A percentile compares a stretch with the other conserved stretches of the same genome.
phyloP scores from a whole-genome alignment of 2,329 filamentous ascomycete genomes.

The Huntiella decipiens region DNA sequence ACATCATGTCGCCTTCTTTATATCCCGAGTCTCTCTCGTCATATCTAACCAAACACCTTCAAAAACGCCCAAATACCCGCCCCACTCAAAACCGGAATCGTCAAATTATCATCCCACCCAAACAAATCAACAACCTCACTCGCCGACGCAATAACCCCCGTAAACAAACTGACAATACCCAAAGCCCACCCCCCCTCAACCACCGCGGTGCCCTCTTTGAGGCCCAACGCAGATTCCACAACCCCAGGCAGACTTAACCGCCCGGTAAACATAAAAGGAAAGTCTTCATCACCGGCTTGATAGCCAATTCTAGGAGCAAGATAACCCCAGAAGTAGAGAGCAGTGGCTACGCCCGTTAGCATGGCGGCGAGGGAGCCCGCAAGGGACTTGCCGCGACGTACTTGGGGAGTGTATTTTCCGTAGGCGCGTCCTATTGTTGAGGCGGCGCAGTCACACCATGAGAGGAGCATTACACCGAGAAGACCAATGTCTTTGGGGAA shows the following conservation, averaged over 20 bases:
- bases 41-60: conserved; percentile 50
- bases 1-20: too few relatives aligned
- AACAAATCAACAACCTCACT: conserved; percentile 86
- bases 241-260: conserved; percentile 47
- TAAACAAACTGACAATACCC: conserved; percentile 63
- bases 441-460: conserved; percentile 95
- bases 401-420: conserved; percentile 69
- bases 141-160: conserved; percentile 70
- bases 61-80: conserved; percentile 81
- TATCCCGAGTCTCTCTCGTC: too few relatives aligned
- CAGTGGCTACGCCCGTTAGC: conserved; percentile 62
- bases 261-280: conserved; percentile 68
- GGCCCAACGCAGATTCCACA: conserved; percentile 39
- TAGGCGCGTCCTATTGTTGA: conserved; percentile 84
- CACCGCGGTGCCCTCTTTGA: conserved; percentile 37
- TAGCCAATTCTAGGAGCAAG: conserved; percentile 50
- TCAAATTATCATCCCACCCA: conserved; percentile 93
- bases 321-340: conserved; percentile 74
- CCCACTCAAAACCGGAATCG: conserved; percentile 81
- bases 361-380: conserved; percentile 78
- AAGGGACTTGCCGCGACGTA: conserved; percentile 76
- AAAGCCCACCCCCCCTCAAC: conserved; percentile 57
- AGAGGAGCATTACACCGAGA: conserved; percentile 73
- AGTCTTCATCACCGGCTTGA: conserved; percentile 47
- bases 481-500: conserved; percentile 89